These are phyloP conservation scores for Botrytis tulipae DNA, from an alignment of 2,329 filamentous ascomycete genomes.

Conservation along the genomic window DNA sequence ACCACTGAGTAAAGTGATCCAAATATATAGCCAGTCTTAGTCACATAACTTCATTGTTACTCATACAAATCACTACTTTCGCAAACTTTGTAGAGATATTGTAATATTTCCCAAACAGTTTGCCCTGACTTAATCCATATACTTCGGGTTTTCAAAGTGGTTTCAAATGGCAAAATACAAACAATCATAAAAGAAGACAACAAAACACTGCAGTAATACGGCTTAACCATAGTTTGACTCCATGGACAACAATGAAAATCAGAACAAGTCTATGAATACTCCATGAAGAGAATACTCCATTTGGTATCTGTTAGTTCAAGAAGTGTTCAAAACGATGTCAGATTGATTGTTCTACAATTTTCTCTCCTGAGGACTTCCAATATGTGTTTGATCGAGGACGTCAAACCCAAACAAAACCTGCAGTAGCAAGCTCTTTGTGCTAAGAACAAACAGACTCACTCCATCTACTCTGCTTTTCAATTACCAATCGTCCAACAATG, in stretches of 20 bases:
- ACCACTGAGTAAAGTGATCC: background rate
- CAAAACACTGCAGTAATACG: background rate
- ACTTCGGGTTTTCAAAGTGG: background rate
- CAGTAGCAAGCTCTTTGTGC: fast-evolving
- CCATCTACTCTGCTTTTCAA: background rate
- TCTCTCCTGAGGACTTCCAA: background rate
- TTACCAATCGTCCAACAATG: background rate
- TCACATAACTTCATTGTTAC: background rate
- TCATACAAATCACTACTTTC: background rate
- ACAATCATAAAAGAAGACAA: background rate
- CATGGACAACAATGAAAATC: background rate
- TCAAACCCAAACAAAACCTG: background rate
- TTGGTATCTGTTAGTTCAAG: background rate
- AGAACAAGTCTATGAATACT: background rate
- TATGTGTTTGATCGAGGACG: background rate
- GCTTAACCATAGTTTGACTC: background rate
- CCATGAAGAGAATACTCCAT: background rate
- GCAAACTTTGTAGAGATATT: background rate
- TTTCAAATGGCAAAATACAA: background rate
- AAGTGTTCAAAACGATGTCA: background rate
- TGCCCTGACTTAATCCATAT: background rate
- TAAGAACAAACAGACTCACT: background rate
- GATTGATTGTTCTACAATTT: background rate
- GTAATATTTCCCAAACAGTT: background rate
- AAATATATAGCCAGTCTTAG: background rate